These are phyloP conservation scores for Rhazya stricta DNA, from an alignment of 257 asterid genomes.

Conservation along the genomic window DNA sequence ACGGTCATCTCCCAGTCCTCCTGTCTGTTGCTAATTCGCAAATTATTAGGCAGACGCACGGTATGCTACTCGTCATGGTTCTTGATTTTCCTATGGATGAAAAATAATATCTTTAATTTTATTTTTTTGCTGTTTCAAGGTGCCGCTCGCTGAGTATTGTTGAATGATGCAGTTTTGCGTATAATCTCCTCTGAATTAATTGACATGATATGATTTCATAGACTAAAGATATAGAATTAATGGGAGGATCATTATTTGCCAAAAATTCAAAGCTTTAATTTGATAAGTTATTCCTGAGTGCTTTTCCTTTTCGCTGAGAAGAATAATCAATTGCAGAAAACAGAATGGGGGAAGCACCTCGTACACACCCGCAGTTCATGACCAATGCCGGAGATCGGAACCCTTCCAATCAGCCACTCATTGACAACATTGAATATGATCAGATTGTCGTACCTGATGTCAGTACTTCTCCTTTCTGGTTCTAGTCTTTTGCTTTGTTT, in stretches of 20 bases:
- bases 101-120: background rate
- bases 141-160: background rate
- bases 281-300: background rate
- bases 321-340: background rate
- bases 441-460: conserved; percentile 90
- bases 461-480: conserved; percentile 18
- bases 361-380: conserved; percentile 66
- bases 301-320: background rate
- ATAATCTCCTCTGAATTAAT: background rate
- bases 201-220: background rate
- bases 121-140: too few species aligned
- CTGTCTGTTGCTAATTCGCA: background rate
- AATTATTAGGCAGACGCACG: background rate
- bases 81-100: background rate
- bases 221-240: background rate
- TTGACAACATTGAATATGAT: conserved; percentile 70
- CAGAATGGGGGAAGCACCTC: conserved; percentile 54
- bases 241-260: background rate
- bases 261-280: background rate
- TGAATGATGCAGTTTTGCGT: background rate
- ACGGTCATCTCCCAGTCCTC: background rate
- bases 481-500: background rate
- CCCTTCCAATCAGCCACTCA: conserved; percentile 53
- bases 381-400: conserved; percentile 41
- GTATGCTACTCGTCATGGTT: background rate